These are phyloP conservation scores for Torrubiella hemipterigena DNA, from an alignment of 2,329 filamentous ascomycete genomes.

Conservation along the genomic window DNA sequence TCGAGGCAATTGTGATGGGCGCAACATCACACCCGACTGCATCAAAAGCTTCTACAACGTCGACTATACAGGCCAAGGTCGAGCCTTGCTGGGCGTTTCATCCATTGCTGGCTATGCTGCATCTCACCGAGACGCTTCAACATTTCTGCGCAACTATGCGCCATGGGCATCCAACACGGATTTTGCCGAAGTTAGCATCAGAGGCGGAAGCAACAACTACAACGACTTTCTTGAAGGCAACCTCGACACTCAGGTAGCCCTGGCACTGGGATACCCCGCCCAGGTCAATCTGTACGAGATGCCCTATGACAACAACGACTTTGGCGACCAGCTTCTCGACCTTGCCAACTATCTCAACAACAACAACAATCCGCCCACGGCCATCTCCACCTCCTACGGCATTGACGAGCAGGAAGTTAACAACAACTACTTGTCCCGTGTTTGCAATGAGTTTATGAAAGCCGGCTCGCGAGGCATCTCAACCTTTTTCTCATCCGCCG, in stretches of 20 bases:
- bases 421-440: slow-evolving; percentile 18
- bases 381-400: slow-evolving; percentile 40
- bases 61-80: slow-evolving; percentile 7
- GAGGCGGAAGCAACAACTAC: no score
- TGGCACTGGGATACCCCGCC: slow-evolving; percentile 3
- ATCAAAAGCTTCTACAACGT: slow-evolving; percentile 7
- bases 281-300: slow-evolving; percentile 2
- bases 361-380: slow-evolving; percentile 9
- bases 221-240: no score
- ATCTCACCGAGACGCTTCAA: slow-evolving; percentile 4
- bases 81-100: slow-evolving; percentile 6
- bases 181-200: no score
- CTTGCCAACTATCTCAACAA: slow-evolving; percentile 1
- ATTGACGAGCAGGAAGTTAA: slow-evolving; percentile 33
- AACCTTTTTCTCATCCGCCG: slow-evolving; percentile 28
- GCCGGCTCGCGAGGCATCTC: slow-evolving; percentile 36
- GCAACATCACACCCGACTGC: slow-evolving; percentile 6
- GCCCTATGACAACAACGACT: not conserved
- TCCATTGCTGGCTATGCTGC: slow-evolving; percentile 7
- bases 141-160: slow-evolving; percentile 4
- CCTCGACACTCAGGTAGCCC: slow-evolving; percentile 5
- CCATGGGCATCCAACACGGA: no score
- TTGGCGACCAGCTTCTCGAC: not conserved
- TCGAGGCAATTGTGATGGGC: no score
- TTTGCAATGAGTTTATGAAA: slow-evolving; percentile 45